Evolutionary conservation across 2,329 filamentous ascomycete species (phyloP).

Genomic region (Xylariaceae sp.): DNA sequence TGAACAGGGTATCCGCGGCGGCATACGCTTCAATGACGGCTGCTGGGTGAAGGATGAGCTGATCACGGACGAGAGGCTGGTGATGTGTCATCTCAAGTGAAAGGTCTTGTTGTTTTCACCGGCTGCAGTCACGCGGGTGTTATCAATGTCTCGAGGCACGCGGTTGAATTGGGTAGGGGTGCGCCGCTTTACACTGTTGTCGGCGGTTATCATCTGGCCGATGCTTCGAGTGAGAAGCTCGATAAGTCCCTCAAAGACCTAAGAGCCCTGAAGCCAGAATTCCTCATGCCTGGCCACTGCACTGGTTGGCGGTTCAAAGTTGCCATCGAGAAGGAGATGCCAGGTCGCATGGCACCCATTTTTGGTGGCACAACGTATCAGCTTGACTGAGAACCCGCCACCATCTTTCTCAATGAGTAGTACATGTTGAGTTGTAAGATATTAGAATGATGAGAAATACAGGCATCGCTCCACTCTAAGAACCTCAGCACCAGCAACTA

Average conservation of each 20-base stretch:
- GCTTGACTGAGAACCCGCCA: conserved; percentile 5
- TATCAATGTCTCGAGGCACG: conserved; percentile 46
- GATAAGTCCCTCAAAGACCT: conserved; percentile 43
- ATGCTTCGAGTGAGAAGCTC: conserved; percentile 37
- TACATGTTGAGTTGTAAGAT: too few species aligned
- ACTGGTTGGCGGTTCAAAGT: conserved; percentile 53
- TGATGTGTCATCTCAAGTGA: conserved; percentile 50
- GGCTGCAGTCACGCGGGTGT: conserved; percentile 54
- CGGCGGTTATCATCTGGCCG: conserved; percentile 51
- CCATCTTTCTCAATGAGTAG: too few species aligned
- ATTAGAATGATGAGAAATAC: too few species aligned
- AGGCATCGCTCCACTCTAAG: too few species aligned
- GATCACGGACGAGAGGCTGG: conserved; percentile 48
- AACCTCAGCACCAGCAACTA: too few species aligned
- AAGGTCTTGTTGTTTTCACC: conserved; percentile 50
- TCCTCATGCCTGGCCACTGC: conserved; percentile 52
- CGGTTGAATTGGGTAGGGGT: conserved; percentile 32
- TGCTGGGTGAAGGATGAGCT: conserved; percentile 44
- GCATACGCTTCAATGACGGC: conserved; percentile 23
- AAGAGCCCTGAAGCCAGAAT: conserved; percentile 39
- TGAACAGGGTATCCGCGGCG: conserved; percentile 43
- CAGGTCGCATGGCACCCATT: conserved; percentile 43
- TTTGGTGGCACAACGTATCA: conserved; percentile 42
- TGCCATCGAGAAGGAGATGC: conserved; percentile 46
- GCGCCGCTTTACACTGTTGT: conserved; percentile 45